Evolutionary conservation across 192 early-diverging fungal genomes (phyloP).

Genomic region (Phlyctochytrium arcticum): DNA sequence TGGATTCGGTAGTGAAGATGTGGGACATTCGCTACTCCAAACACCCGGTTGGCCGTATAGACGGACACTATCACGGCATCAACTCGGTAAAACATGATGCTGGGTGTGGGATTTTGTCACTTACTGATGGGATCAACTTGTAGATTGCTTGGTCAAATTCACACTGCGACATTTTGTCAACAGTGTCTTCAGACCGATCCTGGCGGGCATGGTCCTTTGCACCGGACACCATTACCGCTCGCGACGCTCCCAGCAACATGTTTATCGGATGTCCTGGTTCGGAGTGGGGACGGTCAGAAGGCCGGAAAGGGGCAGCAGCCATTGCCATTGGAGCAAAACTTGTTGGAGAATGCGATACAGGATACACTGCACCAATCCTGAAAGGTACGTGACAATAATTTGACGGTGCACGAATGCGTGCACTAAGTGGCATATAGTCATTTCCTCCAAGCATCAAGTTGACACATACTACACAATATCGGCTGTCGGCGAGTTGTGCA

Average conservation of each 20-base stretch:
- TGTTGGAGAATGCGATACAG: constrained; percentile 31
- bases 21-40: constrained; percentile 67
- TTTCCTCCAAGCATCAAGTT: constrained; percentile 20
- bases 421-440: constrained; percentile 5
- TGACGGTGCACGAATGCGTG: neutral
- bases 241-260: constrained; percentile 19
- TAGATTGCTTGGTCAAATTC: constrained; percentile 67
- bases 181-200: constrained; percentile 51
- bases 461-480: constrained; percentile 45
- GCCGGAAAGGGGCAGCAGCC: neutral
- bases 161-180: constrained; percentile 59
- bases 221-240: constrained; percentile 1
- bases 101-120: neutral
- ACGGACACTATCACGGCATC: constrained; percentile 50
- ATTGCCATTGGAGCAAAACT: constrained; percentile 31
- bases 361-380: constrained; percentile 24
- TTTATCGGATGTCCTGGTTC: constrained; percentile 45
- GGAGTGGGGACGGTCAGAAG: constrained; percentile 28
- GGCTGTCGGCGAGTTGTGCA: constrained; percentile 30
- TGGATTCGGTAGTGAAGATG: constrained; percentile 54
- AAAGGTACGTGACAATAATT: neutral
- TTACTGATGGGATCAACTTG: neutral
- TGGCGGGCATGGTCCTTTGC: constrained; percentile 54
- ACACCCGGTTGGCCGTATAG: constrained; percentile 46
- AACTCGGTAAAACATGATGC: constrained; percentile 23